Conservation (phyloP, 345 rosid species). For the Cochlearia excelsa region DNA sequence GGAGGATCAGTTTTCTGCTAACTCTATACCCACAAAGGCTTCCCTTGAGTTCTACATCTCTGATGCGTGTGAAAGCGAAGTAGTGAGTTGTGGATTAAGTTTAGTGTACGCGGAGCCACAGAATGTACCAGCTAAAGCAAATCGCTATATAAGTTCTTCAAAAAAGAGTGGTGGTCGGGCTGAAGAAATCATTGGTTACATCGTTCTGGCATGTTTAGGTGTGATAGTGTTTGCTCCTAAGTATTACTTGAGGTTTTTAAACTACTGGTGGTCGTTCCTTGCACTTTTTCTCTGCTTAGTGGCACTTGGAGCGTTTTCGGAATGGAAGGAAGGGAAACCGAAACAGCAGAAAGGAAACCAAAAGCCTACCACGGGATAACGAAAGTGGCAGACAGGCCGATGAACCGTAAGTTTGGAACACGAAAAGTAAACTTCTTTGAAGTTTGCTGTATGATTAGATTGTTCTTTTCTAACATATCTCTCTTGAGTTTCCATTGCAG, state of each 20-base stretch:
- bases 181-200: not conserved
- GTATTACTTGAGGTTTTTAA: not conserved
- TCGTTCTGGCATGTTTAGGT: not conserved
- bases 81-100: conserved; percentile 15
- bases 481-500: not conserved
- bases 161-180: conserved; percentile 1
- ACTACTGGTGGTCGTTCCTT: not conserved
- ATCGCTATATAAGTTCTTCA: not conserved
- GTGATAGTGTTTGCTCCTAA: conserved; percentile 2
- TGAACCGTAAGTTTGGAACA: not conserved
- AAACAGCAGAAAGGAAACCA: not conserved
- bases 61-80: conserved; percentile 1
- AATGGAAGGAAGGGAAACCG: not conserved
- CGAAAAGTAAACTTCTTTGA: not conserved
- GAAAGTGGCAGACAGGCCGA: not conserved
- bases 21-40: conserved; percentile 12
- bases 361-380: not conserved
- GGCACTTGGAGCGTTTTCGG: not conserved
- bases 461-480: not conserved
- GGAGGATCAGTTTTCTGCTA: not conserved
- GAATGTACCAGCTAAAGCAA: not conserved
- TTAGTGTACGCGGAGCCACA: conserved; percentile 9
- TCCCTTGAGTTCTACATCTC: conserved; percentile 9
- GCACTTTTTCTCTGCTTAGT: not conserved
- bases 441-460: not conserved